Conservation (phyloP, 441 rosid species). For the Pelargonium citronellum region DNA sequence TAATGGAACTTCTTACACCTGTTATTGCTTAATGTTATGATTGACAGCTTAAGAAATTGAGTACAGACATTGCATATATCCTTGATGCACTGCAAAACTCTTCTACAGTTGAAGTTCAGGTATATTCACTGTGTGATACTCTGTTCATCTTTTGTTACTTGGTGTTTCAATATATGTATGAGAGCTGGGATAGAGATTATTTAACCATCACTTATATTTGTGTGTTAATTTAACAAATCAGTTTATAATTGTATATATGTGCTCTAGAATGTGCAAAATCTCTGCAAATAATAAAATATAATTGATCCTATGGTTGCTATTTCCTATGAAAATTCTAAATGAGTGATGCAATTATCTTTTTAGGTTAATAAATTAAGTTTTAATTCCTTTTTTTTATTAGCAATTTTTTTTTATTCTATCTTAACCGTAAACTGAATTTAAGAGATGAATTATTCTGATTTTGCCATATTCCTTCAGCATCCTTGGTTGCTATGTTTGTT, state of each 20-base stretch:
- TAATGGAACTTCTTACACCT: not conserved
- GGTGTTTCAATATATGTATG: slow-evolving; percentile 1
- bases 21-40: slow-evolving; percentile 4
- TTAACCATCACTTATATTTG: not conserved
- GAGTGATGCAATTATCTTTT: too few species aligned
- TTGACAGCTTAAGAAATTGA: slow-evolving; percentile 74
- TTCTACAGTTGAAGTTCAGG: slow-evolving; percentile 70
- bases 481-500: not conserved
- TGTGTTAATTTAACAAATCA: not conserved
- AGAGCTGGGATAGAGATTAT: not conserved
- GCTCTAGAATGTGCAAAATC: not conserved
- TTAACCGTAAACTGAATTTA: too few species aligned
- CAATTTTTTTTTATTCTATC: too few species aligned
- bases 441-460: not conserved
- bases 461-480: not conserved
- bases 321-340: too few species aligned
- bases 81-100: slow-evolving; percentile 72
- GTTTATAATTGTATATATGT: too few species aligned
- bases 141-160: slow-evolving; percentile 1
- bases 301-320: not conserved
- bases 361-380: too few species aligned
- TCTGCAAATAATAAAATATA: not conserved
- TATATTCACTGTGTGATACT: slow-evolving; percentile 26
- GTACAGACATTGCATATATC: slow-evolving; percentile 59
- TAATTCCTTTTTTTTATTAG: too few species aligned